Conservation (phyloP, 1,284 basidiomycete species). For the Ceraceosorus bombacis region DNA sequence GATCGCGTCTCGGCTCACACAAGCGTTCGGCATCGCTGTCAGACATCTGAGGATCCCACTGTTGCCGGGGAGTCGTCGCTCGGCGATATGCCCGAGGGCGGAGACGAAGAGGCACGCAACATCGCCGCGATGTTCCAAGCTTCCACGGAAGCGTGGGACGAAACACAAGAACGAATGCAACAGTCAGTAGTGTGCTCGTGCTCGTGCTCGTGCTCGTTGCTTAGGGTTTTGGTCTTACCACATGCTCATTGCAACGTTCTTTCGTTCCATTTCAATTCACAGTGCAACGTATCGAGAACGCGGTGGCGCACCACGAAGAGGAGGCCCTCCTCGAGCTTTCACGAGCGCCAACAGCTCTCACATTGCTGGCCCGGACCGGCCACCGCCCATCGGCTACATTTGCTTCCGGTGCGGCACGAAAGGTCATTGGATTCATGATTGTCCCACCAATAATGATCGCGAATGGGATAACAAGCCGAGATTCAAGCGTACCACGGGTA, state of each 20-base stretch:
- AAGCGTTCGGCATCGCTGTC: no score
- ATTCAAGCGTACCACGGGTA: slow-evolving; percentile 95
- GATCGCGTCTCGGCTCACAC: no score
- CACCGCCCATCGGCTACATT: slow-evolving; percentile 69
- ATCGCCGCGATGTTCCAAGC: slow-evolving; percentile 93
- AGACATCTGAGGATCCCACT: no score
- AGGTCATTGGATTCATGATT: slow-evolving; percentile 95
- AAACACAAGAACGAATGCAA: slow-evolving; percentile 93
- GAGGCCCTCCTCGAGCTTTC: slow-evolving; percentile 26
- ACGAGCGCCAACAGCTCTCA: slow-evolving; percentile 20
- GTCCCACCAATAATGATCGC: slow-evolving; percentile 91
- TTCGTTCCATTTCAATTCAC: background rate
- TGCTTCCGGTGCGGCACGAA: slow-evolving; percentile 98
- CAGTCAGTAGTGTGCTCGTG: slow-evolving; percentile 60
- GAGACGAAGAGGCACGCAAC: slow-evolving; percentile 32
- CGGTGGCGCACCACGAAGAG: slow-evolving; percentile 33
- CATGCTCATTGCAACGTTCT: background rate
- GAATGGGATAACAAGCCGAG: slow-evolving; percentile 88
- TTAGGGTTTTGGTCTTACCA: background rate
- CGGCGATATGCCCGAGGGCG: background rate
- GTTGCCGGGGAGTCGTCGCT: background rate
- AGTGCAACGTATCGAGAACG: slow-evolving; percentile 40
- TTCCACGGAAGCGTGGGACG: slow-evolving; percentile 83
- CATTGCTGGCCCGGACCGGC: slow-evolving; percentile 48
- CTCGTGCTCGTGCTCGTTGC: background rate